A percentile compares a stretch with the other conserved stretches of the same genome.
phyloP scores from a whole-genome alignment of 2,329 filamentous ascomycete species.

The Paracoccidioides brasiliensis region DNA sequence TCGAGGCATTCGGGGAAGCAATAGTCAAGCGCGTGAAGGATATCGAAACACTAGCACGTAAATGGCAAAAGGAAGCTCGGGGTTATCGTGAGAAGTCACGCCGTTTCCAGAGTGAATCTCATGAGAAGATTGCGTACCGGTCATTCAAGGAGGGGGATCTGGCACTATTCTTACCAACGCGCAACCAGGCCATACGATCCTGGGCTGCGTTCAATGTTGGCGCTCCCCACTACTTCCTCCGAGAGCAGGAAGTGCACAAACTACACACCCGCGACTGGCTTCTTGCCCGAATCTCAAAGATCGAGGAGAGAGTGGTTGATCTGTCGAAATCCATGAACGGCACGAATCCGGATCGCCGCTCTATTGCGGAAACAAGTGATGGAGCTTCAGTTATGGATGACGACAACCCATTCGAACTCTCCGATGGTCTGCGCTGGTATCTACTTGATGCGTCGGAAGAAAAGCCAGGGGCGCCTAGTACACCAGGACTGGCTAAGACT shows the following conservation, averaged over 20 bases:
- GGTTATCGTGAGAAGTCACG: slow-evolving; percentile 81
- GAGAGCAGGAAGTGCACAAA: slow-evolving; percentile 80
- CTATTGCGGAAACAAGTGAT: slow-evolving; percentile 39
- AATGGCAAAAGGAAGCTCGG: slow-evolving; percentile 80
- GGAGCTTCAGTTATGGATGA: slow-evolving; percentile 52
- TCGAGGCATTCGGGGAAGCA: slow-evolving; percentile 71
- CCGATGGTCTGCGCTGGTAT: slow-evolving; percentile 91
- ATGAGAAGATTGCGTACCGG: slow-evolving; percentile 91
- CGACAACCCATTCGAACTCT: slow-evolving; percentile 93
- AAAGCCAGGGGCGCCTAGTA: slow-evolving; percentile 81
- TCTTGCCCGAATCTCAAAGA: slow-evolving; percentile 80
- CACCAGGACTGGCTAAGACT: slow-evolving; percentile 78
- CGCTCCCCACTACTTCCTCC: slow-evolving; percentile 91
- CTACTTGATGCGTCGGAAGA: slow-evolving; percentile 88
- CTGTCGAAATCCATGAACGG: slow-evolving; percentile 63
- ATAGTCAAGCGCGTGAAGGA: slow-evolving; percentile 85
- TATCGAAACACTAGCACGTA: slow-evolving; percentile 81
- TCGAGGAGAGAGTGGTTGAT: slow-evolving; percentile 89
- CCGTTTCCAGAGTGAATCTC: slow-evolving; percentile 64
- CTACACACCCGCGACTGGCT: slow-evolving; percentile 83
- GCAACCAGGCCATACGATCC: slow-evolving; percentile 84
- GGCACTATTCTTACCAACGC: slow-evolving; percentile 82
- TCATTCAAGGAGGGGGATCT: slow-evolving; percentile 95
- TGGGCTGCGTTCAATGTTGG: slow-evolving; percentile 99
- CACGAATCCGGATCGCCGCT: slow-evolving; percentile 38